These are phyloP conservation scores for Penicillium sp. DNA, from an alignment of 2,329 filamentous ascomycete species.

Conservation along the genomic window DNA sequence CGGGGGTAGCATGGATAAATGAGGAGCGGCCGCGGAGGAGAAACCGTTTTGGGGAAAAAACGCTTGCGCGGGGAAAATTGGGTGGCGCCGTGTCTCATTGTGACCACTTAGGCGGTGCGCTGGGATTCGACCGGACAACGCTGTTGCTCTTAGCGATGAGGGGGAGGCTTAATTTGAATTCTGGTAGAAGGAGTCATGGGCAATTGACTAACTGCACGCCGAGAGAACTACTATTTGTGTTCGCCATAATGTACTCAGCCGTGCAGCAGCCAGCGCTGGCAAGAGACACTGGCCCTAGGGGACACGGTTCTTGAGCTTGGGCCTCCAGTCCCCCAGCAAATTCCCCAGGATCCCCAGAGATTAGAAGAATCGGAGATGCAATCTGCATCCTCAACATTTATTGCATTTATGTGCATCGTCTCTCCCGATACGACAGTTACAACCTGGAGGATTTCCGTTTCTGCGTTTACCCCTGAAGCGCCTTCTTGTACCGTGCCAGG, in stretches of 20 bases:
- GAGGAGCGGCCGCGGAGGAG: not conserved
- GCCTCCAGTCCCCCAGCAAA: too few relatives aligned
- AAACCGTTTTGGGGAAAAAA: slow-evolving; percentile 10
- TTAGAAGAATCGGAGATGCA: too few relatives aligned
- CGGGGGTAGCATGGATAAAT: not conserved
- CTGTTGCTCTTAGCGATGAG: not conserved
- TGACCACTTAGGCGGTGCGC: slow-evolving; percentile 3
- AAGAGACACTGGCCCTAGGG: too few relatives aligned
- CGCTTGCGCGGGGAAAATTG: slow-evolving; percentile 10
- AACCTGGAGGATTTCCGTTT: not conserved
- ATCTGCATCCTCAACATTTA: too few relatives aligned
- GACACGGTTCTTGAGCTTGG: too few relatives aligned
- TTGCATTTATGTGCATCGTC: not conserved
- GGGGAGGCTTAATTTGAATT: not conserved
- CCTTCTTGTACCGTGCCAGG: slow-evolving; percentile 69
- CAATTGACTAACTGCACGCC: too few relatives aligned
- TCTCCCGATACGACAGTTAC: too few relatives aligned
- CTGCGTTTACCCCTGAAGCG: slow-evolving; percentile 11
- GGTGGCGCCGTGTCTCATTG: slow-evolving; percentile 6
- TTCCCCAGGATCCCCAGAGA: too few relatives aligned
- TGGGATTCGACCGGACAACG: not conserved
- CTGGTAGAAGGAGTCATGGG: too few relatives aligned
- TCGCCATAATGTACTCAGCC: too few relatives aligned
- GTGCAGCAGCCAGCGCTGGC: too few relatives aligned
- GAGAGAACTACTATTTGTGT: too few relatives aligned